phyloP scores from a whole-genome alignment of 2,329 filamentous ascomycete genomes.

The Camptophora hylomeconis region DNA sequence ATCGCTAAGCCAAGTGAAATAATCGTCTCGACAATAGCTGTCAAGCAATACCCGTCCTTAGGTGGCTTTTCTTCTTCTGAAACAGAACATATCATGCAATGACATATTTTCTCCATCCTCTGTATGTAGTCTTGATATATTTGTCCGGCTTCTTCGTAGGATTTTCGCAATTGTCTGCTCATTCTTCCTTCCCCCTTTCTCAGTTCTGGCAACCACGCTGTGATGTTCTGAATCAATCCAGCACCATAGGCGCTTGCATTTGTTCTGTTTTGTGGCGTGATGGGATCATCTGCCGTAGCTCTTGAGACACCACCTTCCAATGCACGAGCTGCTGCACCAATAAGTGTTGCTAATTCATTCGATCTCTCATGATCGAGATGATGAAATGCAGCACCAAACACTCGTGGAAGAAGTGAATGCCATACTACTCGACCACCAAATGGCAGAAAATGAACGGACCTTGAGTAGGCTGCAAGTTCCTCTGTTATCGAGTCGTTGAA shows the following conservation, averaged over 20 bases:
- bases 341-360: conserved; percentile 12
- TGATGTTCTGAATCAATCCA: conserved; percentile 12
- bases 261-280: conserved; percentile 10
- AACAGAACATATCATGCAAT: conserved; percentile 10
- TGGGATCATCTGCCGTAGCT: conserved; percentile 10
- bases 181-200: conserved; percentile 13
- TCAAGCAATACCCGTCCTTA: conserved; percentile 9
- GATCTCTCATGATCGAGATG: conserved; percentile 12
- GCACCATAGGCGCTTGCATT: conserved; percentile 11
- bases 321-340: conserved; percentile 11
- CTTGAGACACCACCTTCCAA: conserved; percentile 3
- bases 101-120: conserved; percentile 10
- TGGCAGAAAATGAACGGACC: conserved; percentile 9
- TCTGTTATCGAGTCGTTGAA: not conserved
- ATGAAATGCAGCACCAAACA: conserved; percentile 15
- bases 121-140: conserved; percentile 10
- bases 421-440: conserved; percentile 14
- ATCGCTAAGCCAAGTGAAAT: conserved; percentile 15
- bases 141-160: conserved; percentile 10
- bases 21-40: conserved; percentile 13
- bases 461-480: conserved; percentile 5
- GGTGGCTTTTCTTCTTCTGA: not conserved
- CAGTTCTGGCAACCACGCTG: conserved; percentile 12
- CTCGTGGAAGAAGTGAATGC: conserved; percentile 13
- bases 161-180: conserved; percentile 13